Evolutionary conservation across 441 rosid genomes (phyloP), one percentile per base, ranked within the genome.

Genomic region (Adansonia grandidieri): DNA sequence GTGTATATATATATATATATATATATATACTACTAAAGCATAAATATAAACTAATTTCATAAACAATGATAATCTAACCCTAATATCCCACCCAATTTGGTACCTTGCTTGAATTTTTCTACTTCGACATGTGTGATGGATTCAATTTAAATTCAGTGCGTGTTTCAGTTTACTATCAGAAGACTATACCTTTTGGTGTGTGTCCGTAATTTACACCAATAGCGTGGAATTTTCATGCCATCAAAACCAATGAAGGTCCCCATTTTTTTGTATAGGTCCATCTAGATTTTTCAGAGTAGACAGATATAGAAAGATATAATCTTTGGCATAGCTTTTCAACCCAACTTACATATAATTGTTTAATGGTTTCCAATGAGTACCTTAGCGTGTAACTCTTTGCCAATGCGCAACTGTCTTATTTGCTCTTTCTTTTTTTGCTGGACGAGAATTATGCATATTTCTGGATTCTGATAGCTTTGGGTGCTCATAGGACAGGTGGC

Each of bases 281-380:
- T 68, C 53, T 71, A 64, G 79, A 78, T 61, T 80, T 79, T 81
- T 75, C 77, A 32, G 20, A 45, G 71, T 22, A 75, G 69, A 13
- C 69, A 51, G 4, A 50, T 13, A 51, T 11, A 62, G 24, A 60
- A 45, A 58, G 2, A 51, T 61, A 11, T 51, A 6, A 68, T 76
- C 7, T 75, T 69, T 20, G 72, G 72, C 54, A 13, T 62, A 71
- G 65, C 24, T 76, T 78, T 58, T 65, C 81, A 53, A 54, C 53
- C 20, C 81, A 66, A 54, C 56, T 57, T 40, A 42, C 44, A 53
- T 14, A 78, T 20, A 15, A 10, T 22, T 32, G 65, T 28, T 50
- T 57, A 47, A 44, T 15, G 58, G n/a, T 54, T 54, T 54, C 20
- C 58, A 15, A 57, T 5, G 61, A 6, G 9, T 24, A 24, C 28